Evolutionary conservation across 176 grass and related monocot species (phyloP), one percentile per base, ranked within the genome.

Genomic region (Paspalum notatum): DNA sequence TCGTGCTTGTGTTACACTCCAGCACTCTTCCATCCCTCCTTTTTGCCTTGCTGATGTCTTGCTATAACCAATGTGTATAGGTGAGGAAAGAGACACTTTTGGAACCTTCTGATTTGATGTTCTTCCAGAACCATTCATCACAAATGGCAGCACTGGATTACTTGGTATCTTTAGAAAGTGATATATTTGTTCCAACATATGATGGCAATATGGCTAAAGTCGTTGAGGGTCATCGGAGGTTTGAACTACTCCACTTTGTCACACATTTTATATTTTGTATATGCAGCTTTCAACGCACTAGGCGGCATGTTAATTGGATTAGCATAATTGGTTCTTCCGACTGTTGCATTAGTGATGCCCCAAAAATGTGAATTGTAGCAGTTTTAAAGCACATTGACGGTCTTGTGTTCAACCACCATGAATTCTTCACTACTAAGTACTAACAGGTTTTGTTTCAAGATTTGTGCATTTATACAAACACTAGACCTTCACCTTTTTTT

Each of bases 141-240:
- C 96, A 99, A 75, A 99, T 99, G 96, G 92, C 96, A 17, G 96
- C 96, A 24, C 82, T 99, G 65, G 96, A 99, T 86, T 99, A 99
- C 71, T 86, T 99, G 56, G 93, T 99, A 60, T 99, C 96, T 41
- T 75, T 99, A 74, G 88, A 93, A 64, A 95, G 96, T 67, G 92
- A 99, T 71, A 90, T 99, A 51, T 99, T 99, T 80, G 85, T 99
- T 83, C 90, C 96, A 12, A 95, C 92, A 43, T 95, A 99, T 45
- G 92, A 95, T 61, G 92, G 96, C 17, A 99, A 99, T 88, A 99
- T 99, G 96, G 96, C 93, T 45, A 93, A 90, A 87, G 88, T 98
- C 42, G 95, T 94, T 11, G 95, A 98, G 81, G 95, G 95, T 56
- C 95, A 98, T 91, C 85, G 92, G 58, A 98, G 95, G 90, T 95